A percentile compares a stretch with the other conserved stretches of the same genome.
phyloP scores from a whole-genome alignment of 345 rosid species.

The Pugionium cornutum region DNA sequence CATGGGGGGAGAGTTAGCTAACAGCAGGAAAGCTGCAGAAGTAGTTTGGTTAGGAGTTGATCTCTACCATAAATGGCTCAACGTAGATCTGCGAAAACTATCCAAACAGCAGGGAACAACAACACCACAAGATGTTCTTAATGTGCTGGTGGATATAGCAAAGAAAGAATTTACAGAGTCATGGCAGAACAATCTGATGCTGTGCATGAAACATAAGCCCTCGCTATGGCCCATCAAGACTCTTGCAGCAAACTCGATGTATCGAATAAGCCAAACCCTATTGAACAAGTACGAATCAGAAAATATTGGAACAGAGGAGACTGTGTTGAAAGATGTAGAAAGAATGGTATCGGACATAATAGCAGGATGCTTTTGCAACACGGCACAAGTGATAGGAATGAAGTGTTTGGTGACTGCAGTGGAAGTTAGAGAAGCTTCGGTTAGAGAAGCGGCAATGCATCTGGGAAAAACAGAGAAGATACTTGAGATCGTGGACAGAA shows the following conservation, averaged over 20 bases:
- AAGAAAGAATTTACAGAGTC: constrained; percentile 48
- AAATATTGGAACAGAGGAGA: constrained; percentile 29
- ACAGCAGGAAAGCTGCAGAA: constrained; percentile 57
- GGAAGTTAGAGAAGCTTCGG: constrained; percentile 57
- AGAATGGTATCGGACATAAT: constrained; percentile 63
- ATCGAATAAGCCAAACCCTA: constrained; percentile 61
- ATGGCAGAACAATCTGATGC: constrained; percentile 31
- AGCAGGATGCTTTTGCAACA: constrained; percentile 74
- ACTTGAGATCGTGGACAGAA: constrained; percentile 54
- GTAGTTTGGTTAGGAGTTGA: constrained; percentile 65
- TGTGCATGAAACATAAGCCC: constrained; percentile 45
- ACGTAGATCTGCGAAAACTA: constrained; percentile 57
- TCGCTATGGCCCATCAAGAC: constrained; percentile 67
- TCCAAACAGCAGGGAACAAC: constrained; percentile 40
- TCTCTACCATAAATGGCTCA: constrained; percentile 66
- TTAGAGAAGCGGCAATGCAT: constrained; percentile 54
- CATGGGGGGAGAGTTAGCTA: constrained; percentile 41
- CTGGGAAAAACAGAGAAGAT: constrained; percentile 60
- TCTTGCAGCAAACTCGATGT: constrained; percentile 82
- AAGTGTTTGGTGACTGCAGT: constrained; percentile 60
- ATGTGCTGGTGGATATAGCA: constrained; percentile 53
- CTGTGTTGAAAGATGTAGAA: constrained; percentile 48
- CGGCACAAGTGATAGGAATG: constrained; percentile 45
- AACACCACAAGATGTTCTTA: constrained; percentile 51
- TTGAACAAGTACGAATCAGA: constrained; percentile 43